Evolutionary conservation across 495 filamentous ascomycete species (phyloP), one percentile per base, ranked within the genome.

Genomic region (Penicillium herquei): DNA sequence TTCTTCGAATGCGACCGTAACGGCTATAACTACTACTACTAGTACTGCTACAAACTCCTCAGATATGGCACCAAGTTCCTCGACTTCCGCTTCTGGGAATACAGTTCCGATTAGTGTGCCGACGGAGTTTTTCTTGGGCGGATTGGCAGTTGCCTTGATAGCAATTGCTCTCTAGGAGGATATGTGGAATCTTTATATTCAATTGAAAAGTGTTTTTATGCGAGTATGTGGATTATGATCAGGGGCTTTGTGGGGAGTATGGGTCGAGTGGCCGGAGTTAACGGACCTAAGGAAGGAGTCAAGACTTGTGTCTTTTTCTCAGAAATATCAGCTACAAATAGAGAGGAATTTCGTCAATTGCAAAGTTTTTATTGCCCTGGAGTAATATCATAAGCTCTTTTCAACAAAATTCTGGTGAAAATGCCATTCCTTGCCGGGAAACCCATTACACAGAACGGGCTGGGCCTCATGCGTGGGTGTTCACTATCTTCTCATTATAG

Each of bases 381-480:
- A 49, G 10, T 35, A 16, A 16, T 10, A 37, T 10, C 8, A 10
- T 3, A 31, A 31, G 26, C 0, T 30, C 5, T 21, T 31, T 37
- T 9, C 16, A 12, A 6, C 14, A 13, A 0, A 0, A 37, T 8
- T 4, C 31, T 16, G 0, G 4, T 4, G 21, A 47, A 26, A 18
- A 64, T 64, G 62, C 42, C 54, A 9, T 34, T 33, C 16, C 56
- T 65, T 26, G 55, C 50, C 44, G 59, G 59, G 54, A 65, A 62
- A 31, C 40, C 39, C 6, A 57, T 62, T 45, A 49, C 42, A 32
- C 51, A 59, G 32, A 59, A 65, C 46, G 63, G 63, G 1, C 40
- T 62, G 26, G 59, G 63, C 33, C 40, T 65, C 1, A 59, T 54
- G 52, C 52, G 59, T 88, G 35, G 18, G 46, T 43, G n/a, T 26